phyloP scores from a whole-genome alignment of 176 grass and related monocot genomes.

The Triticum monococcum region DNA sequence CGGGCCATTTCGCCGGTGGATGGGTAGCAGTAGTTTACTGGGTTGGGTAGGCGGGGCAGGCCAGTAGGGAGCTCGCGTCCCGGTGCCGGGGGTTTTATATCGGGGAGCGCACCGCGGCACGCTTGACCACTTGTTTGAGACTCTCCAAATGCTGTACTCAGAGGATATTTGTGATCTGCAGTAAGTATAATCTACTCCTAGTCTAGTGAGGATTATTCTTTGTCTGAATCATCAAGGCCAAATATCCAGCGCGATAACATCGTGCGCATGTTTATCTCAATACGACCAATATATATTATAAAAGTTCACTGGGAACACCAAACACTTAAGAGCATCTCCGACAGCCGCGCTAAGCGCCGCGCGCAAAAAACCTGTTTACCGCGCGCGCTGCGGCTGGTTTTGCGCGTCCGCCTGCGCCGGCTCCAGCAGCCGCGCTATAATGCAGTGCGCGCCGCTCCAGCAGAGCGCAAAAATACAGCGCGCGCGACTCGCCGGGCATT shows the following conservation, averaged over 20 bases:
- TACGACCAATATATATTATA: too few relatives aligned
- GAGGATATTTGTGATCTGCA: neutral
- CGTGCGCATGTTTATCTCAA: neutral
- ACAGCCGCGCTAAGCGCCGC: too few relatives aligned
- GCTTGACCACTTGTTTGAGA: neutral
- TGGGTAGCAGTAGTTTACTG: neutral
- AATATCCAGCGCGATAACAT: neutral
- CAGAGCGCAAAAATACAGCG: too few relatives aligned
- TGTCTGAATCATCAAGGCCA: neutral
- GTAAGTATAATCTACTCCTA: neutral
- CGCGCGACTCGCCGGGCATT: too few relatives aligned
- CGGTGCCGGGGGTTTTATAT: slow-evolving; percentile 15
- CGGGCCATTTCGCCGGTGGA: slow-evolving; percentile 50
- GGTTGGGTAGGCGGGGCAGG: neutral
- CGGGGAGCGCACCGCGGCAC: neutral
- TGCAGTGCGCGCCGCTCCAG: too few relatives aligned
- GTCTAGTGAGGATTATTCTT: too few relatives aligned
- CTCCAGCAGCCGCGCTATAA: too few relatives aligned
- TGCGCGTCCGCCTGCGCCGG: too few relatives aligned
- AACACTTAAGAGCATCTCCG: too few relatives aligned
- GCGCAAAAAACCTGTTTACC: too few relatives aligned
- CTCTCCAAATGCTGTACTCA: neutral
- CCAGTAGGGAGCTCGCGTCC: neutral
- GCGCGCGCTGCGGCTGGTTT: too few relatives aligned
- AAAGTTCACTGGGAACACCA: too few relatives aligned